phyloP scores from a whole-genome alignment of 345 rosid genomes.

The Gossypium ekmanianum region DNA sequence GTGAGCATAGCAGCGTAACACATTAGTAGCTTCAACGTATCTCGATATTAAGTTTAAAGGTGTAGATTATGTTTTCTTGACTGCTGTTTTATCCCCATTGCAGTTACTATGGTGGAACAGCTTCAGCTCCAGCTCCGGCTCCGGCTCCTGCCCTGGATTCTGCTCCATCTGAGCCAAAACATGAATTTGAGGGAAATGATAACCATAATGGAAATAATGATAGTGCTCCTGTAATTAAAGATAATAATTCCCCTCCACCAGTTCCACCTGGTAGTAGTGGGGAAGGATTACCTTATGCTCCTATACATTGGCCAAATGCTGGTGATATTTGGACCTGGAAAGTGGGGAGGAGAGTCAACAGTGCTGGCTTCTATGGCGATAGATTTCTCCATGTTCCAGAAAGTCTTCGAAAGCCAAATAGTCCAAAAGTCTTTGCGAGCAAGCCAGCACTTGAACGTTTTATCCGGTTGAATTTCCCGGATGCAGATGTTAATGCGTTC shows the following conservation, averaged over 20 bases:
- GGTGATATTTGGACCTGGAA: constrained; percentile 89
- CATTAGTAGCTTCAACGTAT: background rate
- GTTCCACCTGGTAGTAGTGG: constrained; percentile 46
- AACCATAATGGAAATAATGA: constrained; percentile 27
- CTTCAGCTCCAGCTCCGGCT: background rate
- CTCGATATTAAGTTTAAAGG: background rate
- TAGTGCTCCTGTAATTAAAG: constrained; percentile 21
- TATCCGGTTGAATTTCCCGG: constrained; percentile 43
- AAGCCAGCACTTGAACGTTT: constrained; percentile 48
- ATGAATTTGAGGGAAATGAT: constrained; percentile 32
- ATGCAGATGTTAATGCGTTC: constrained; percentile 50
- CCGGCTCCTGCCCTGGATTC: background rate
- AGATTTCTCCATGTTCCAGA: constrained; percentile 57
- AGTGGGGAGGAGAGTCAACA: constrained; percentile 63
- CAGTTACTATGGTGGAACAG: constrained; percentile 14
- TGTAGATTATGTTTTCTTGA: background rate
- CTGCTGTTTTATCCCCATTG: background rate
- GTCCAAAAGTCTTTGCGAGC: constrained; percentile 44
- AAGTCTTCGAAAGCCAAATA: constrained; percentile 27
- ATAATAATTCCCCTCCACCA: constrained; percentile 34
- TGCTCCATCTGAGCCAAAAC: background rate
- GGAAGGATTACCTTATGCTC: constrained; percentile 88
- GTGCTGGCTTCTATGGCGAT: constrained; percentile 47
- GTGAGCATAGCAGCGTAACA: background rate
- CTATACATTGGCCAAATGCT: constrained; percentile 62